Evolutionary conservation across 73 alveolate genomes (phyloP), one percentile per base, ranked within the genome.

Genomic region (Uronychia binucleata): DNA sequence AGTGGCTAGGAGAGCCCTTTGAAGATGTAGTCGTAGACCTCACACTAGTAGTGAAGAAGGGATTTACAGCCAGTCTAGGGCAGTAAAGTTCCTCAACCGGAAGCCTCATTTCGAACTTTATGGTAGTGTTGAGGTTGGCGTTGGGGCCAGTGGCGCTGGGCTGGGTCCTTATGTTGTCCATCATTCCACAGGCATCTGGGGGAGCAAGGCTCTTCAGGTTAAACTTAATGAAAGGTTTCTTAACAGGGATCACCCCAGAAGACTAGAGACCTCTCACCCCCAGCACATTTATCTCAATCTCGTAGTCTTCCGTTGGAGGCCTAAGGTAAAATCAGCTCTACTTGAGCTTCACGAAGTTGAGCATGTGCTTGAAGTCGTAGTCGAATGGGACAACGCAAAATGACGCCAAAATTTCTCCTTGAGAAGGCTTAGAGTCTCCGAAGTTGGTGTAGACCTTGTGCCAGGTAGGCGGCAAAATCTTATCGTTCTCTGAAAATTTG

Each of bases 131-230:
- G 75, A 98, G 94, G 67, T 94, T 98, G 1, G 99, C 99, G 88
- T 98, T 98, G 0, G 98, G 77, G 1, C 99, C 99, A 30, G 98
- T 86, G 30, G 97, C 99, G 75, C 92, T 82, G 1, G 99, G 99
- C 84, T 97, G 96, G 27, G 99, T 98, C 81, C 81, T 34, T 26
- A 86, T 80, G 74, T 90, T 86, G 5, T 86, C 88, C 26, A 90
- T 84, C 8, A 84, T 91, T 29, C 78, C 31, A 30, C 88, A 85
- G 30, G 34, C 75, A 8, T 86, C 90, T 14, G 96, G 96, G 30
- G 96, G 96, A 30, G 80, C 57, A 46, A 90, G 59, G 31, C 95
- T 80, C 78, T 95, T 87, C 25, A 90, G 77, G 75, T 86, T 86
- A 85, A 96, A 96, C 33, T 82, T 93, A 5, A 96, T 93, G 88